Conservation (phyloP, 2,329 filamentous ascomycete species). For the Mycosphaerella sp. region DNA sequence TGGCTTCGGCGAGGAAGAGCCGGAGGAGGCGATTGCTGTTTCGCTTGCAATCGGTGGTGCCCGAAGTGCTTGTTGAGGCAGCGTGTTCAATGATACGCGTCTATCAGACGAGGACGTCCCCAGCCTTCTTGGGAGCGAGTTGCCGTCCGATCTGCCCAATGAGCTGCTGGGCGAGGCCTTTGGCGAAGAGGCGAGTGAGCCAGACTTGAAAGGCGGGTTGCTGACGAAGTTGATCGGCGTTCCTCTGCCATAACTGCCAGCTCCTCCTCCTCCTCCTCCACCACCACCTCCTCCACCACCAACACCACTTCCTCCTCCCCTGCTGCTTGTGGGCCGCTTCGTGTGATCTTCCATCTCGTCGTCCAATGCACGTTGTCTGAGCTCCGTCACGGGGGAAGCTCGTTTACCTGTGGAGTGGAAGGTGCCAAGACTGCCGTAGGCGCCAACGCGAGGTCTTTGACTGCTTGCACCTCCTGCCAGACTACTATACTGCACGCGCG, state of each 20-base stretch:
- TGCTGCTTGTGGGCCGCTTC: conserved; percentile 5
- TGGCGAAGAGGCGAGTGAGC: conserved; percentile 60
- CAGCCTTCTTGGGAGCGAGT: conserved; percentile 10
- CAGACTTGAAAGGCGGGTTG: conserved; percentile 94
- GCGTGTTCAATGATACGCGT: conserved; percentile 64
- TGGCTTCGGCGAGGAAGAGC: conserved; percentile 71
- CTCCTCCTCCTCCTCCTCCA: neutral
- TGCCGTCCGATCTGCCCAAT: conserved; percentile 12
- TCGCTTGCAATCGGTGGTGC: conserved; percentile 59
- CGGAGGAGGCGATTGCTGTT: conserved; percentile 56
- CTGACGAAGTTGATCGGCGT: conserved; percentile 64
- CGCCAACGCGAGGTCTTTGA: conserved; percentile 22
- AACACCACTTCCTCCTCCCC: neutral
- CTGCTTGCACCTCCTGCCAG: conserved; percentile 16
- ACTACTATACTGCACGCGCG: conserved; percentile 22
- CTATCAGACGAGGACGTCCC: conserved; percentile 38
- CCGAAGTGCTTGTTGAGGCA: conserved; percentile 67
- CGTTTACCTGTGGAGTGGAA: conserved; percentile 29
- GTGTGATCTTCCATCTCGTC: conserved; percentile 17
- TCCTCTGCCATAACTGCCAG: conserved; percentile 1
- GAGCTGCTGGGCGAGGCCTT: conserved; percentile 45
- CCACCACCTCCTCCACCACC: neutral
- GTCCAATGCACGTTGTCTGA: conserved; percentile 25
- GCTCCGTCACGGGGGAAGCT: conserved; percentile 27
- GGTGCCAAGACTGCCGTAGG: conserved; percentile 32